Conservation (phyloP, 1,284 basidiomycete genomes). For the Ustilago tritici region DNA sequence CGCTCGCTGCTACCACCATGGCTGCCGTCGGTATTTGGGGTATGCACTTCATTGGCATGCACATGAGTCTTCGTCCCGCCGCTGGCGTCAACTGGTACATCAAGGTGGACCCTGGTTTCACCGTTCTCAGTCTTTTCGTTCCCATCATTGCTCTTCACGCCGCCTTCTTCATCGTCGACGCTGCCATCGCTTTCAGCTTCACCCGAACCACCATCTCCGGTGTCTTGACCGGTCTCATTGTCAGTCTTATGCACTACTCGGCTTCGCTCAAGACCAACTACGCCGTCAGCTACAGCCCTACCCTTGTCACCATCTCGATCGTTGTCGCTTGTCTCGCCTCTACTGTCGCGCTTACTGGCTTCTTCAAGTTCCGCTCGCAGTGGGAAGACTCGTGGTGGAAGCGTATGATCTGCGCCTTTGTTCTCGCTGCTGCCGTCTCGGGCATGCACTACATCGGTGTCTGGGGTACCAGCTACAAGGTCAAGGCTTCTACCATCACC, state of each 20-base stretch:
- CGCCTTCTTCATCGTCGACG: conserved; percentile 72
- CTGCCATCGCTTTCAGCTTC: conserved; percentile 70
- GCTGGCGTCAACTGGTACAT: conserved; percentile 71
- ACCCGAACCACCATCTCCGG: conserved; percentile 73
- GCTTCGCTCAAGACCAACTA: conserved; percentile 71
- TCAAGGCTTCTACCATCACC: conserved; percentile 44
- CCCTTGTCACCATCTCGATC: conserved; percentile 71
- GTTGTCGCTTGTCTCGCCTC: conserved; percentile 72
- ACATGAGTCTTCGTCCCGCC: conserved; percentile 70
- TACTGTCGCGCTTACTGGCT: conserved; percentile 71
- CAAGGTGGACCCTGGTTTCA: conserved; percentile 71
- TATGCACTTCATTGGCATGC: conserved; percentile 72
- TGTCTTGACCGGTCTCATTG: conserved; percentile 81
- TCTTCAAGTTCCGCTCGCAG: conserved; percentile 72
- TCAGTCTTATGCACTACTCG: conserved; percentile 75
- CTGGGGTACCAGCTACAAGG: conserved; percentile 71
- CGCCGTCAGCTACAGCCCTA: conserved; percentile 67
- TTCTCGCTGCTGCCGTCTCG: conserved; percentile 72
- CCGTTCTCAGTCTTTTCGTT: conserved; percentile 72
- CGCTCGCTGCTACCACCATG: conserved; percentile 74
- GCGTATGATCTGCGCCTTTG: conserved; percentile 70
- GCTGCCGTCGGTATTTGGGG: conserved; percentile 66
- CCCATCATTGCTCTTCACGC: conserved; percentile 71
- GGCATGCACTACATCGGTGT: conserved; percentile 74
- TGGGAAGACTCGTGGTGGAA: conserved; percentile 73